Percentiles rank a stretch among this genome's conserved stretches.
Evolutionary conservation across 257 asterid species (phyloP).

Genomic region (Lithospermum erythrorhizon): DNA sequence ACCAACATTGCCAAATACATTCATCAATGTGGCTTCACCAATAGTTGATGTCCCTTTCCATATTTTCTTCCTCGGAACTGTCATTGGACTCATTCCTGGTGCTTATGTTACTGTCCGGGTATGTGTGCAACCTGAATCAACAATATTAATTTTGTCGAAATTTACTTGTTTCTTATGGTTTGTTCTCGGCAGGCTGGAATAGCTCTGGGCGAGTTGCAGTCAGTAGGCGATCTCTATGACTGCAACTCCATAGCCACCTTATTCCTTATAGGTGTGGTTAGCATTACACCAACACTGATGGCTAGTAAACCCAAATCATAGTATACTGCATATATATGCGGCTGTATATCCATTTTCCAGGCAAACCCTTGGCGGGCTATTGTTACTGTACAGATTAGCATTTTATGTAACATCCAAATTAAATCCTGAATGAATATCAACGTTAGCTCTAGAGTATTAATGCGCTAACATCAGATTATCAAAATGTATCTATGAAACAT

Average conservation of each 20-base stretch:
- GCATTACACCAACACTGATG: slow-evolving; percentile 63
- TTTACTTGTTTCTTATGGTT: not conserved
- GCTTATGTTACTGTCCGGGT: slow-evolving; percentile 93
- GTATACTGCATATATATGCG: slow-evolving; percentile 4
- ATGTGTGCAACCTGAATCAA: slow-evolving; percentile 2
- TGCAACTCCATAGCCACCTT: slow-evolving; percentile 71
- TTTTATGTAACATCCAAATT: not conserved
- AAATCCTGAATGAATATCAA: too few species aligned
- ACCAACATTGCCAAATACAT: slow-evolving; percentile 88
- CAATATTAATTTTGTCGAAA: too few species aligned
- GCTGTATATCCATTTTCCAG: too few species aligned
- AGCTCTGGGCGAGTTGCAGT: slow-evolving; percentile 78
- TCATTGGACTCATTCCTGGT: slow-evolving; percentile 86
- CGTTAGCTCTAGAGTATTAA: not conserved
- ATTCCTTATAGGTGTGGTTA: slow-evolving; percentile 71
- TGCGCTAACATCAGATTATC: not conserved
- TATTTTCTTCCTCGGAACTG: slow-evolving; percentile 73
- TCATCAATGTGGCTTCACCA: slow-evolving; percentile 92
- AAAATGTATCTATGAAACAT: too few species aligned
- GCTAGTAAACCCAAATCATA: slow-evolving; percentile 37
- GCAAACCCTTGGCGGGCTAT: not conserved
- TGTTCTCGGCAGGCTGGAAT: slow-evolving; percentile 67
- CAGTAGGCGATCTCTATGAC: slow-evolving; percentile 86
- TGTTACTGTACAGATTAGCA: slow-evolving; percentile 12
- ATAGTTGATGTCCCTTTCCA: slow-evolving; percentile 88